Percentiles rank a stretch among this genome's conserved stretches.
Evolutionary conservation across 768 basidiomycete species (phyloP).

Genomic region (Lyophyllum atratum): DNA sequence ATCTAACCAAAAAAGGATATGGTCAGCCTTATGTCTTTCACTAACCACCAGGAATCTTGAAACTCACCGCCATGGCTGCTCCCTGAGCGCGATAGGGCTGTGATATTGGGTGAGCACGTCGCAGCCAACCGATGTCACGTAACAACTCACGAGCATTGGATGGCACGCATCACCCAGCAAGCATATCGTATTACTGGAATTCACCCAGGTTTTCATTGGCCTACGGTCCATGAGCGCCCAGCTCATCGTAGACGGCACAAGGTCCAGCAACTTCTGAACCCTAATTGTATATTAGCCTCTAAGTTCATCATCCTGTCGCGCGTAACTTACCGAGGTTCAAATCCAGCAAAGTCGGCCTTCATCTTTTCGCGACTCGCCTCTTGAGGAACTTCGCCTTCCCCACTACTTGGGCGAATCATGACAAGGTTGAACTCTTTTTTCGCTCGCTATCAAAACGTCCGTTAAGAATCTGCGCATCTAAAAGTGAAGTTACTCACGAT

Average conservation of each 20-base stretch:
- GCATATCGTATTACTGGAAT: slow-evolving; percentile 40
- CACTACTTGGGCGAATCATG: slow-evolving; percentile 40
- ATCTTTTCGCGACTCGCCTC: slow-evolving; percentile 47
- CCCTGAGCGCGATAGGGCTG: slow-evolving; percentile 60
- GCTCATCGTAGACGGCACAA: slow-evolving; percentile 47
- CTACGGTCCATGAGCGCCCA: slow-evolving; percentile 51
- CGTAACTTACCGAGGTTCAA: slow-evolving; percentile 45
- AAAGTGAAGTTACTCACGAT: slow-evolving; percentile 26
- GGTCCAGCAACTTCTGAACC: slow-evolving; percentile 44
- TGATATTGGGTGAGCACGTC: not conserved
- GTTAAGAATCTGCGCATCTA: not conserved
- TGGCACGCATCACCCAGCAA: slow-evolving; percentile 60
- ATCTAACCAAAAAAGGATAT: slow-evolving; percentile 30
- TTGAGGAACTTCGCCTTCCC: slow-evolving; percentile 43
- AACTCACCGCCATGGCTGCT: slow-evolving; percentile 51
- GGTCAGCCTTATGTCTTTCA: not conserved
- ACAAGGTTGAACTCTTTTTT: slow-evolving; percentile 49
- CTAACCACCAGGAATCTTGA: not conserved
- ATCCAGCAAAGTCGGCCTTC: slow-evolving; percentile 45
- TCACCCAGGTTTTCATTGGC: slow-evolving; percentile 51
- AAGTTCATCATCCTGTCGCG: not conserved
- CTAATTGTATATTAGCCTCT: slow-evolving; percentile 21
- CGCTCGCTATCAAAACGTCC: slow-evolving; percentile 24
- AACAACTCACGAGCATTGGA: slow-evolving; percentile 54
- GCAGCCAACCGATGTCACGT: not conserved